Conservation (phyloP, 768 basidiomycete species). For the Termitomyces sp. region DNA sequence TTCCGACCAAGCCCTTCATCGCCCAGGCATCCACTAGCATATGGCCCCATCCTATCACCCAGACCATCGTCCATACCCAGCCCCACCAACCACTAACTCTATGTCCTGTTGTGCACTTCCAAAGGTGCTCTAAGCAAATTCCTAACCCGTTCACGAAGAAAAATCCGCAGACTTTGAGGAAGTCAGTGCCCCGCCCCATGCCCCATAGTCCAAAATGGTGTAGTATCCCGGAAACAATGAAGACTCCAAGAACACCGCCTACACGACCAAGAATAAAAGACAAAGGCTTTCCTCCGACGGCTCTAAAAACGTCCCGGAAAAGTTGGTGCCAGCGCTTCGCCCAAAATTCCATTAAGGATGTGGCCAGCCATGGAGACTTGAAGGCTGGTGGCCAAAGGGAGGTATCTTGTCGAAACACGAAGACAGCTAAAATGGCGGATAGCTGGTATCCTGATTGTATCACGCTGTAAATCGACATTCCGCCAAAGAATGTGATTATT, state of each 20-base stretch:
- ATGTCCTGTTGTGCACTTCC: constrained; percentile 37
- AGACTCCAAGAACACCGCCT: constrained; percentile 52
- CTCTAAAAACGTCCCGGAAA: constrained; percentile 53
- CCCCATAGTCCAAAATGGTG: constrained; percentile 58
- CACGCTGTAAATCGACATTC: constrained; percentile 38
- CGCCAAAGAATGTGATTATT: constrained; percentile 35
- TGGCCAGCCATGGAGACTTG: constrained; percentile 48
- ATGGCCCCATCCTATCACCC: constrained; percentile 44
- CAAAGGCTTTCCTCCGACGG: constrained; percentile 42
- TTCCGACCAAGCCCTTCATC: constrained; percentile 35
- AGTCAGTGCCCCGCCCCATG: constrained; percentile 49
- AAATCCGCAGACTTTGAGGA: constrained; percentile 37
- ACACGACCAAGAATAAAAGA: constrained; percentile 37
- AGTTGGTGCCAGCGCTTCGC: constrained; percentile 63
- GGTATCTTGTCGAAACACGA: constrained; percentile 42
- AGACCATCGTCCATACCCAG: constrained; percentile 44
- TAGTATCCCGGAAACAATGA: constrained; percentile 53
- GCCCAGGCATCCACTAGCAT: constrained; percentile 48
- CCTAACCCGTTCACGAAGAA: constrained; percentile 57
- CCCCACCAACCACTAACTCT: constrained; percentile 45
- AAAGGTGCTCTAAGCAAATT: constrained; percentile 42
- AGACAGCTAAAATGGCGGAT: constrained; percentile 36
- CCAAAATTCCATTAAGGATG: constrained; percentile 64
- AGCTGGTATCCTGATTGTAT: constrained; percentile 41
- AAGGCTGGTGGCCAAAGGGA: constrained; percentile 64